phyloP scores from a whole-genome alignment of 164 flowering plant species.

The Piper longum region DNA sequence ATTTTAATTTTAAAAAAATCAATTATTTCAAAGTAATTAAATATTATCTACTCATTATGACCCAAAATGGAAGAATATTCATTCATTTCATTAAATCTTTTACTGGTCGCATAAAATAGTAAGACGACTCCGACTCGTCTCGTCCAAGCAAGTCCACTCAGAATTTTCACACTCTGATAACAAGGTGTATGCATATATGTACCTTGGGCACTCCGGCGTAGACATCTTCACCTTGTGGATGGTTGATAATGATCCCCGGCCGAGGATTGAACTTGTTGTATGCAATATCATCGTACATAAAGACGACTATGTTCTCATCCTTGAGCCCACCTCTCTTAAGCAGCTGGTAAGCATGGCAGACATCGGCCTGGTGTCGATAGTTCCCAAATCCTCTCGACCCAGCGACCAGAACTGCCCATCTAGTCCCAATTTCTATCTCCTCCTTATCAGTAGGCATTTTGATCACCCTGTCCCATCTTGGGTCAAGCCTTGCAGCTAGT shows the following conservation, averaged over 20 bases:
- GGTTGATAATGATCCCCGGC: slow-evolving; percentile 69
- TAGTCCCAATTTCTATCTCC: slow-evolving; percentile 29
- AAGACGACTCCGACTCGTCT: too few relatives aligned
- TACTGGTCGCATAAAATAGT: too few relatives aligned
- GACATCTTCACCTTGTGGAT: slow-evolving; percentile 65
- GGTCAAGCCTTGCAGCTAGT: slow-evolving; percentile 4
- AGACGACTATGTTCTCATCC: slow-evolving; percentile 83
- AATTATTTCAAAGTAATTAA: too few relatives aligned
- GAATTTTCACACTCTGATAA: too few relatives aligned
- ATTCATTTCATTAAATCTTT: too few relatives aligned
- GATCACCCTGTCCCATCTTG: slow-evolving; percentile 32
- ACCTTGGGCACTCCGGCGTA: slow-evolving; percentile 95
- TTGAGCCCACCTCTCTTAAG: slow-evolving; percentile 71
- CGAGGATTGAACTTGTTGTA: slow-evolving; percentile 46
- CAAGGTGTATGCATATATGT: neutral
- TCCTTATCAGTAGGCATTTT: slow-evolving; percentile 30
- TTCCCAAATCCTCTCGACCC: slow-evolving; percentile 71
- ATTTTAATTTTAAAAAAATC: too few relatives aligned
- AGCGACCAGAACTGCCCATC: slow-evolving; percentile 92
- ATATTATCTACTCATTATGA: neutral
- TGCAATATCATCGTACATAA: slow-evolving; percentile 91
- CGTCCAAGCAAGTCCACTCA: too few relatives aligned
- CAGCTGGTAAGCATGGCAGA: slow-evolving; percentile 91
- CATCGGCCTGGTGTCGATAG: slow-evolving; percentile 94
- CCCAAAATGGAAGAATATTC: too few relatives aligned